Evolutionary conservation across 768 basidiomycete genomes (phyloP), one percentile per base, ranked within the genome.

Genomic region (Lactifluus subvellereus): DNA sequence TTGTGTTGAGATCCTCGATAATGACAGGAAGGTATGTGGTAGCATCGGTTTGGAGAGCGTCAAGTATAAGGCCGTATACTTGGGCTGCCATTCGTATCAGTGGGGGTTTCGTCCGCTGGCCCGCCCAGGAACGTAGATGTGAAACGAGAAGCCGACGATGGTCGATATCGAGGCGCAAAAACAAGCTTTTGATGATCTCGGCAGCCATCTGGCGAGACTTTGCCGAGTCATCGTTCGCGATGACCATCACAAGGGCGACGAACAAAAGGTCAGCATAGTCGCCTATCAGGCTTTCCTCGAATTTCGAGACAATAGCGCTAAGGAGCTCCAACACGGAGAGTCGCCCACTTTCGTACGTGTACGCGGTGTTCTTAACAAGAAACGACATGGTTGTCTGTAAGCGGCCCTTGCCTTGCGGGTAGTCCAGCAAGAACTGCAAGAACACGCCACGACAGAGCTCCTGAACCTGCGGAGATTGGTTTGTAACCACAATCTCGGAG

Each of bases 401-500:
- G 13, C 96, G 86, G 1, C 91, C 92, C 67, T 91, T 89, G 8
- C 96, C 95, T 73, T 98, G 96, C 3, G 96, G 96, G 71, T 98
- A 99, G 69, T 99, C 96, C 10, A 98, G 83, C 53, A 98, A 78
- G 80, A 99, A 99, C 70, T 95, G 93, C 43, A 98, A 83, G 30
- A 96, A 79, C 35, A 94, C 84, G 51, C 87, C 85, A 20, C 97
- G 87, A 63, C 92, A 96, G 9, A 91, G 84, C 72, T 97, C 94
- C 71, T 95, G 95, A 8, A 96, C 92, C 68, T 89, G 87, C 0
- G 85, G 74, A 3, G 95, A 94, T 73, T 98, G 96, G 67, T 84
- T 94, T 13, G 94, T 95, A 45, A 99, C 92, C 80, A 97, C 86
- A 68, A 96, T 84, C 67, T 93, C 88, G 3, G 93, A 86, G 22